Evolutionary conservation across 208 protist genomes (phyloP).

Genomic region (Acanthamoeba lenticulata): DNA sequence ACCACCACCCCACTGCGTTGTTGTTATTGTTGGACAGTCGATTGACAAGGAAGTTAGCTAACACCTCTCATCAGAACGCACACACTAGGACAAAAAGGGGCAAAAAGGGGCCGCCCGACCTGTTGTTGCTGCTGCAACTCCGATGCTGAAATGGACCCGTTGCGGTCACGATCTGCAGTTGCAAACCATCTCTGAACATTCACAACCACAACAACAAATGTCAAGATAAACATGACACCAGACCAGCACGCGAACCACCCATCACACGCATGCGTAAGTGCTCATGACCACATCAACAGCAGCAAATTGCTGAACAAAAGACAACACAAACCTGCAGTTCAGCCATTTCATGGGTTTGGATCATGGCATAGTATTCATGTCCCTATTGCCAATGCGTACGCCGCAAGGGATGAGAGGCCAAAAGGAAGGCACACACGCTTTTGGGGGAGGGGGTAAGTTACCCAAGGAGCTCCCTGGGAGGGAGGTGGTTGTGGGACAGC

Average conservation of each 20-base stretch:
- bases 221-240: not conserved
- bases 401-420: not conserved
- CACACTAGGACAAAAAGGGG: not conserved
- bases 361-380: conserved; percentile 30
- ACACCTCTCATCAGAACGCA: not conserved
- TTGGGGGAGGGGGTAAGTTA: not conserved
- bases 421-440: not conserved
- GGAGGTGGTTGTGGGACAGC: not conserved
- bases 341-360: conserved; percentile 50
- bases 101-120: not conserved
- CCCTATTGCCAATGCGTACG: not conserved
- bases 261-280: not conserved
- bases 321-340: not conserved
- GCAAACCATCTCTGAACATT: conserved; percentile 21
- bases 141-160: not conserved
- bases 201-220: not conserved
- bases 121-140: conserved; percentile 7
- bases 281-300: not conserved
- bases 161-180: conserved; percentile 29
- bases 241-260: not conserved
- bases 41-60: not conserved
- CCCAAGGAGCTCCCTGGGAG: conserved; percentile 22
- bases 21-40: not conserved
- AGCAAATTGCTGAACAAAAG: not conserved
- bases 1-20: not conserved